These are phyloP conservation scores for Alloascoidea africana DNA, from an alignment of 805 yeast genomes.

Conservation along the genomic window DNA sequence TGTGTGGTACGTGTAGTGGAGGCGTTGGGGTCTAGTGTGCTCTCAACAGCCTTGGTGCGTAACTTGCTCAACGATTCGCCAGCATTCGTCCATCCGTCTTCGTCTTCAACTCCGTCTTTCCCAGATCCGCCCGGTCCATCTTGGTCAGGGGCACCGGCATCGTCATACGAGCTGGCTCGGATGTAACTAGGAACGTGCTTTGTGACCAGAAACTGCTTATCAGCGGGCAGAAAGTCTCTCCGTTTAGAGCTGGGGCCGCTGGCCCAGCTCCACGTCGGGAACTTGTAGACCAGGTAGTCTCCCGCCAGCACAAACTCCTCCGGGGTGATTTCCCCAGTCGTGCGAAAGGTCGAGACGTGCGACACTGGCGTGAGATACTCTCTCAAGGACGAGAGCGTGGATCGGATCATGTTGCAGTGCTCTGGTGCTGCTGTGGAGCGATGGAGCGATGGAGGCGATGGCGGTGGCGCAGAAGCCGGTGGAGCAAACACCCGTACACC, in stretches of 20 bases:
- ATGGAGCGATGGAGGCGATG: too few species aligned
- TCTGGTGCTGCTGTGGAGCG: too few species aligned
- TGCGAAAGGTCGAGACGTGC: conserved; percentile 70
- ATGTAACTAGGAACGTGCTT: conserved; percentile 77
- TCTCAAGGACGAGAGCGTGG: conserved; percentile 48
- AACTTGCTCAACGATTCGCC: conserved; percentile 5
- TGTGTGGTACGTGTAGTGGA: background rate
- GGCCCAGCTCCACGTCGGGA: conserved; percentile 96
- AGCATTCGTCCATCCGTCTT: conserved; percentile 47
- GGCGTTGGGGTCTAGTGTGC: conserved; percentile 13
- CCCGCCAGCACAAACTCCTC: conserved; percentile 93
- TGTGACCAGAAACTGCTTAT: conserved; percentile 80
- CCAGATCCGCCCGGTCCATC: conserved; percentile 20
- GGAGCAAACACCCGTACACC: too few species aligned
- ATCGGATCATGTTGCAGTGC: conserved; percentile 47
- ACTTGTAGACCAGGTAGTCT: conserved; percentile 77
- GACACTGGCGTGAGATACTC: conserved; percentile 89
- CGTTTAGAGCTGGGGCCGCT: conserved; percentile 36
- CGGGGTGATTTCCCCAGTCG: conserved; percentile 89
- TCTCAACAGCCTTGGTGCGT: conserved; percentile 7
- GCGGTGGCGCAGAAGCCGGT: too few species aligned
- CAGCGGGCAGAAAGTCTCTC: conserved; percentile 65
- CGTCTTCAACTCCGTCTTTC: conserved; percentile 23
- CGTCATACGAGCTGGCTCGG: conserved; percentile 40
- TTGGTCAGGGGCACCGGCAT: conserved; percentile 27